Percentiles rank a stretch among this genome's conserved stretches.
Conservation (phyloP, 2,329 filamentous ascomycete species). For the Tympanopsis confertula region DNA sequence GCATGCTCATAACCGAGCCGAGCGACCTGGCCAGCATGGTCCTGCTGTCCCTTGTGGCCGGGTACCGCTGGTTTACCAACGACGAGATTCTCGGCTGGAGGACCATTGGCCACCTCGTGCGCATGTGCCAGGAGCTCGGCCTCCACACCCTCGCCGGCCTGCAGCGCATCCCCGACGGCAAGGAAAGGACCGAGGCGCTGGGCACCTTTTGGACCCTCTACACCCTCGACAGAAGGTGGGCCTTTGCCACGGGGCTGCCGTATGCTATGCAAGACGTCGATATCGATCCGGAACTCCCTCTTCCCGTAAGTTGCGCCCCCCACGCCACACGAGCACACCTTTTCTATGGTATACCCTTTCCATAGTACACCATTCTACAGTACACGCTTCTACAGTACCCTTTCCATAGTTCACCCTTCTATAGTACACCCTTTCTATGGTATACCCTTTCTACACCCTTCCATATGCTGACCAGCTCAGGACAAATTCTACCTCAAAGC, state of each 20-base stretch:
- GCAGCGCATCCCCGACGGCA: conserved; percentile 54
- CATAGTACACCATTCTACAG: too few relatives aligned
- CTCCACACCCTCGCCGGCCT: conserved; percentile 72
- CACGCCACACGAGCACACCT: neutral
- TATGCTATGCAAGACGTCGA: conserved; percentile 78
- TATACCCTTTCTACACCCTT: too few relatives aligned
- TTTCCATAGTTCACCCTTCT: conserved; percentile 5
- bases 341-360: neutral
- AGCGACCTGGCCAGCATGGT: conserved; percentile 34
- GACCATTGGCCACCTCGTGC: conserved; percentile 69
- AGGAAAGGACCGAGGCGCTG: conserved; percentile 55
- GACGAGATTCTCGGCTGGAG: conserved; percentile 82
- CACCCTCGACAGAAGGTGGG: conserved; percentile 76
- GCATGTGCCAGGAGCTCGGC: conserved; percentile 70
- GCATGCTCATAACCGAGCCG: conserved; percentile 43
- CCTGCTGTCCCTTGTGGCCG: conserved; percentile 36
- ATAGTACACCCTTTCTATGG: too few relatives aligned
- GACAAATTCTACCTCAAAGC: conserved; percentile 60
- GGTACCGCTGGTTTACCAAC: conserved; percentile 74
- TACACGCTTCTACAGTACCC: conserved; percentile 7
- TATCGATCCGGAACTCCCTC: conserved; percentile 68
- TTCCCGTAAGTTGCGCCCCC: conserved; percentile 51
- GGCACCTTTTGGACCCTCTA: conserved; percentile 81
- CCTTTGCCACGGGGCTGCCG: conserved; percentile 77
- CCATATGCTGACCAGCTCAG: too few relatives aligned